phyloP scores from a whole-genome alignment of 1,284 basidiomycete species.

The Fistulina hepatica region DNA sequence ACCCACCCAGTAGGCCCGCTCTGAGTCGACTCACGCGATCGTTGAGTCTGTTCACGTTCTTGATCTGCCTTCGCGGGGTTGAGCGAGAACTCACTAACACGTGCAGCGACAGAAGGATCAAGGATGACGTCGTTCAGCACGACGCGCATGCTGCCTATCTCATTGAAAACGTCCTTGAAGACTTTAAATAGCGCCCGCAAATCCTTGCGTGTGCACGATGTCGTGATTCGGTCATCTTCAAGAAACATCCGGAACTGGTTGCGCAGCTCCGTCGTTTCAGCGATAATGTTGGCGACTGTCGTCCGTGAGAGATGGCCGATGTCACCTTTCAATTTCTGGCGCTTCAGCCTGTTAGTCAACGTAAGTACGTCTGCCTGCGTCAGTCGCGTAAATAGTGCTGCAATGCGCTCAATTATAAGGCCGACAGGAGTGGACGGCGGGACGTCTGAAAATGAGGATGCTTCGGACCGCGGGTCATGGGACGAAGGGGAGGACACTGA shows the following conservation, averaged over 20 bases:
- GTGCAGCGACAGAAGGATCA: conserved; percentile 67
- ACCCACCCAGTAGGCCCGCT: conserved; percentile 83
- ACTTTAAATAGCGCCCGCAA: conserved; percentile 77
- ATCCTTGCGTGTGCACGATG: conserved; percentile 70
- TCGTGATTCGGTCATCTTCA: conserved; percentile 55
- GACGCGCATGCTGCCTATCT: conserved; percentile 74
- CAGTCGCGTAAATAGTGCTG: conserved; percentile 58
- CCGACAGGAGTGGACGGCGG: conserved; percentile 39
- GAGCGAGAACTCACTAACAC: conserved; percentile 62
- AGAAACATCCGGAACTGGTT: conserved; percentile 66
- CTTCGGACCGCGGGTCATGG: conserved; percentile 52
- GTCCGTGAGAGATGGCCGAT: conserved; percentile 80
- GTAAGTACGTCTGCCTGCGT: conserved; percentile 80
- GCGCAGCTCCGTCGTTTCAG: conserved; percentile 64
- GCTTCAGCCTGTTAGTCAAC: conserved; percentile 81
- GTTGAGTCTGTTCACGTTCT: conserved; percentile 19
- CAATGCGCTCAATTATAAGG: conserved; percentile 62
- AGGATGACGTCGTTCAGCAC: conserved; percentile 86
- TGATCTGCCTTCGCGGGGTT: conserved; percentile 47
- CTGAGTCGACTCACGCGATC: conserved; percentile 23
- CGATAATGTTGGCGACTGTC: conserved; percentile 69
- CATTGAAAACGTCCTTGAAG: conserved; percentile 76
- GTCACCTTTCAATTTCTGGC: conserved; percentile 84
- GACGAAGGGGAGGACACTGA: conserved; percentile 31
- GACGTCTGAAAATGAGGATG: conserved; percentile 52